Evolutionary conservation across 345 rosid genomes (phyloP).

Genomic region (Brassica incana): DNA sequence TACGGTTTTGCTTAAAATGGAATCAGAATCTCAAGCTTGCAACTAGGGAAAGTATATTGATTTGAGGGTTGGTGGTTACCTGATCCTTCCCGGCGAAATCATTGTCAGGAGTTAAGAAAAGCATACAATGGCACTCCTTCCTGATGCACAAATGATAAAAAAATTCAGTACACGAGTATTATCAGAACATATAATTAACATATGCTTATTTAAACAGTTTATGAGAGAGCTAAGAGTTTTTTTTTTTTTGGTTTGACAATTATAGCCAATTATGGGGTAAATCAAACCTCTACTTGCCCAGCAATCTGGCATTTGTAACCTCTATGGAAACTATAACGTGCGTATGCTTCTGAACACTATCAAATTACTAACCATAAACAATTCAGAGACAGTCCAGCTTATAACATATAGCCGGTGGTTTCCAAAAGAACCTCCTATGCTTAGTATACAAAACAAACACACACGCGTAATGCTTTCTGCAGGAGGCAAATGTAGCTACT

Average conservation of each 20-base stretch:
- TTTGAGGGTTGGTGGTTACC: slow-evolving; percentile 46
- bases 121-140: slow-evolving; percentile 99
- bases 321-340: neutral
- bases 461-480: neutral
- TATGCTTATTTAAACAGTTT: neutral
- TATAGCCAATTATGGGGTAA: neutral
- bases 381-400: neutral
- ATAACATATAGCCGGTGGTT: neutral
- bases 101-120: slow-evolving; percentile 91
- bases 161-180: neutral
- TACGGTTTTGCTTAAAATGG: neutral
- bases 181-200: neutral
- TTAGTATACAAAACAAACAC: neutral
- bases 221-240: neutral
- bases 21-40: slow-evolving; percentile 1
- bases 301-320: neutral
- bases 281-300: neutral
- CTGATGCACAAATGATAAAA: slow-evolving; percentile 43
- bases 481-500: slow-evolving; percentile 4
- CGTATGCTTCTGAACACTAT: neutral
- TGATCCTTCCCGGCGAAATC: slow-evolving; percentile 95
- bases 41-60: neutral
- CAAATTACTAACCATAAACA: neutral
- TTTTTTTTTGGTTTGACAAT: neutral
- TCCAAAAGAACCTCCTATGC: neutral